Evolutionary conservation across 108 stramenopile species (phyloP).

Genomic region (Conticribra guillardii): DNA sequence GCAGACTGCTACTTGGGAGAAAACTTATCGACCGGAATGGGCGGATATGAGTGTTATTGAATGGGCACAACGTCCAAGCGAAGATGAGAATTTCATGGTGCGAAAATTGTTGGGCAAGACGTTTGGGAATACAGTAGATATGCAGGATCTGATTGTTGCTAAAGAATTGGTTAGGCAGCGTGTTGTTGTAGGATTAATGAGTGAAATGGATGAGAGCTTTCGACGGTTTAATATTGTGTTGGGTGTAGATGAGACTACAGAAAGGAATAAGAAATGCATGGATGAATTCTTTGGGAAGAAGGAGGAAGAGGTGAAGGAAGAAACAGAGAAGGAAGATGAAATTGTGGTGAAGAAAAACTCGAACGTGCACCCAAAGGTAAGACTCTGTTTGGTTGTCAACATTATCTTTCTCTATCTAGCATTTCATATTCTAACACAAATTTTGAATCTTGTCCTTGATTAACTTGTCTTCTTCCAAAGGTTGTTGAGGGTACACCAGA

Average conservation of each 20-base stretch:
- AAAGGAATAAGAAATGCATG: conserved; percentile 20
- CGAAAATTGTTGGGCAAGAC: conserved; percentile 19
- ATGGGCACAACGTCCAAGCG: conserved; percentile 31
- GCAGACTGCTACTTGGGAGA: conserved; percentile 58
- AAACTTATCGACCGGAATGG: conserved; percentile 55
- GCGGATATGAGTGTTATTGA: conserved; percentile 49
- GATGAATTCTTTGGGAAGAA: conserved; percentile 28
- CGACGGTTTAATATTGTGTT: conserved; percentile 42
- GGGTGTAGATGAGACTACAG: conserved; percentile 27
- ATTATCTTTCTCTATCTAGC: no score
- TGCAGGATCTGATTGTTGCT: conserved; percentile 35
- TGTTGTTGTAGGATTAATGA: conserved; percentile 55
- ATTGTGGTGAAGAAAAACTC: conserved; percentile 22
- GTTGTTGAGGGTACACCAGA: conserved; percentile 19
- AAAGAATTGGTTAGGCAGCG: conserved; percentile 46
- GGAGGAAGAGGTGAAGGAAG: conserved; percentile 2
- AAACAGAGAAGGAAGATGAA: conserved; percentile 3
- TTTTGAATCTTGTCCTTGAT: no score
- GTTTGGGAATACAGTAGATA: conserved; percentile 10
- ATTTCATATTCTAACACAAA: no score
- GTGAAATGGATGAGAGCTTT: conserved; percentile 52
- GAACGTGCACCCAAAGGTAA: conserved; percentile 32
- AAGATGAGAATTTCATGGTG: conserved; percentile 30
- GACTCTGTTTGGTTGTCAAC: background rate
- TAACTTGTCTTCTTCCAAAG: no score